Evolutionary conservation across 805 yeast species (phyloP).

Genomic region (Candida anglica): DNA sequence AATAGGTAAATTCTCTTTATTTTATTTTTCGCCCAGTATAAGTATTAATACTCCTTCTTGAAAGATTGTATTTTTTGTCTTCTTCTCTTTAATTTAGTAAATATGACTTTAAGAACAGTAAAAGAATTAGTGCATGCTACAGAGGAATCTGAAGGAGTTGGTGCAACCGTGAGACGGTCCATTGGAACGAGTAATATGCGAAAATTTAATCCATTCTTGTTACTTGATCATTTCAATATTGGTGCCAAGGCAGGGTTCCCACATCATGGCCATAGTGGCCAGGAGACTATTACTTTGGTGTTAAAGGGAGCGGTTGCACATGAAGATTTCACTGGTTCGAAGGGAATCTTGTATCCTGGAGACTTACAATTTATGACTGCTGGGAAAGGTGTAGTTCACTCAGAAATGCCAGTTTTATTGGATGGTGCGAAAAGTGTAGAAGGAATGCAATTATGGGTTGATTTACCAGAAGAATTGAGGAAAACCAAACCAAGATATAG

Average conservation of each 20-base stretch:
- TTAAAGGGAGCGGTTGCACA: conserved; percentile 33
- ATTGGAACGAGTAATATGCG: conserved; percentile 66
- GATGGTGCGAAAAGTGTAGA: conserved; percentile 41
- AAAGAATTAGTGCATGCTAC: conserved; percentile 41
- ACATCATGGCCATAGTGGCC: conserved; percentile 40
- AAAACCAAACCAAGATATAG: conserved; percentile 23
- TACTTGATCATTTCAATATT: conserved; percentile 75
- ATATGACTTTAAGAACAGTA: conserved; percentile 25
- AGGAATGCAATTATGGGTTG: too few species aligned
- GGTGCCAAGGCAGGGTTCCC: conserved; percentile 45
- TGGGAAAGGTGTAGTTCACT: conserved; percentile 20
- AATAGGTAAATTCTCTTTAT: background rate
- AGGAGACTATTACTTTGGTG: conserved; percentile 29
- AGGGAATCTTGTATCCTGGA: too few species aligned
- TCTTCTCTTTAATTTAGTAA: too few species aligned
- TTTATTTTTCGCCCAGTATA: background rate
- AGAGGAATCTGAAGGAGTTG: conserved; percentile 81
- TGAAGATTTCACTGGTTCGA: too few species aligned
- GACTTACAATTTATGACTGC: conserved; percentile 25
- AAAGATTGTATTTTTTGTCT: too few species aligned
- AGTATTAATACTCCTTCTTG: too few species aligned
- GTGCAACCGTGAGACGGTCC: conserved; percentile 81
- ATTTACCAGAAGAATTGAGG: conserved; percentile 62
- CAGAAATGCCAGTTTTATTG: conserved; percentile 55
- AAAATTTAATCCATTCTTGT: conserved; percentile 75